These are phyloP conservation scores for Arthrobotrys iridis DNA, from an alignment of 2,329 filamentous ascomycete species.

Conservation along the genomic window DNA sequence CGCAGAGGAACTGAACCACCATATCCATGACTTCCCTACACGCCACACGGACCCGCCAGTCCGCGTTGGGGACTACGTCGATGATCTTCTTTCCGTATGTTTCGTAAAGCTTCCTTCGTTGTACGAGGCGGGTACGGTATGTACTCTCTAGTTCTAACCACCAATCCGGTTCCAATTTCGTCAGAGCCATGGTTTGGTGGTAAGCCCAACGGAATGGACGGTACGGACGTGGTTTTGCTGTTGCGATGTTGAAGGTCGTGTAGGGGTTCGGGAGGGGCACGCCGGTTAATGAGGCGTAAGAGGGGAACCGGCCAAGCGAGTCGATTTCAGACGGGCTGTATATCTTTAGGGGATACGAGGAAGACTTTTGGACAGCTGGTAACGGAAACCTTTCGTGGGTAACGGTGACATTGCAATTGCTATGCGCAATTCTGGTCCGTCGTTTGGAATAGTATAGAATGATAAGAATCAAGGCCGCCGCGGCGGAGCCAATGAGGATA, in stretches of 20 bases:
- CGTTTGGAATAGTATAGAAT: too few relatives aligned
- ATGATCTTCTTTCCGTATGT: slow-evolving; percentile 73
- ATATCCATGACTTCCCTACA: slow-evolving; percentile 91
- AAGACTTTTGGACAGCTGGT: too few relatives aligned
- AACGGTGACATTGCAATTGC: too few relatives aligned
- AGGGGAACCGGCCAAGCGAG: slow-evolving; percentile 78
- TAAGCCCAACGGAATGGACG: slow-evolving; percentile 85
- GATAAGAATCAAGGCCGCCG: too few relatives aligned
- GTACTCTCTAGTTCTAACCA: slow-evolving; percentile 87
- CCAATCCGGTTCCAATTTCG: slow-evolving; percentile 81
- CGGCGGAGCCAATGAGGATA: too few relatives aligned
- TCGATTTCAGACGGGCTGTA: slow-evolving; percentile 68
- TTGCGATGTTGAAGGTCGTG: slow-evolving; percentile 73
- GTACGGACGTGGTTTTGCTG: slow-evolving; percentile 77
- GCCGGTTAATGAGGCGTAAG: slow-evolving; percentile 78
- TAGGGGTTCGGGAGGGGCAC: slow-evolving; percentile 76
- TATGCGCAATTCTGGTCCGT: too few relatives aligned
- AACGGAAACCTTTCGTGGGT: too few relatives aligned
- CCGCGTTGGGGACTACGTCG: slow-evolving; percentile 74
- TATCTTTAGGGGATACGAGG: neutral
- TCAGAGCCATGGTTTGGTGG: slow-evolving; percentile 88
- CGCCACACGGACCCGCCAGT: slow-evolving; percentile 68
- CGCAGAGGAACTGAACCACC: slow-evolving; percentile 79
- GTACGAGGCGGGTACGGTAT: slow-evolving; percentile 73
- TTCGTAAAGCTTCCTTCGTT: slow-evolving; percentile 73